phyloP scores from a whole-genome alignment of 139 green algal species.

The Picochlorum sp. region DNA sequence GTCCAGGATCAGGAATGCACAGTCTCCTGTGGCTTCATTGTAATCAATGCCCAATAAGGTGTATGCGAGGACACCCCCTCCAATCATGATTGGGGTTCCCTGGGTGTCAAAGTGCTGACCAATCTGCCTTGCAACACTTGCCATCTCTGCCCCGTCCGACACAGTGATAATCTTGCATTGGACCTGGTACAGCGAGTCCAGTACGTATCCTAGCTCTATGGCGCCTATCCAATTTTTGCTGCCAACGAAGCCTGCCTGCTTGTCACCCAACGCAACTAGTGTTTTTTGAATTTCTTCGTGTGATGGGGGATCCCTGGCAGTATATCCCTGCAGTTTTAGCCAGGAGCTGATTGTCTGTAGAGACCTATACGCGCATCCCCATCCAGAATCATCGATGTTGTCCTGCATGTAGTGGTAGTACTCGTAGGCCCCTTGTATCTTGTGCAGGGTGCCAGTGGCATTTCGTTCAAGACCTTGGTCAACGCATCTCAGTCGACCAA shows the following conservation, averaged over 20 bases:
- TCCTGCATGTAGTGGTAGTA: conserved; percentile 98
- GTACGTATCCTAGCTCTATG: conserved; percentile 84
- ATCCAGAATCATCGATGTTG: conserved; percentile 80
- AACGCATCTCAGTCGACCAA: conserved; percentile 53
- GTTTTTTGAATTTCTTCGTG: conserved; percentile 63
- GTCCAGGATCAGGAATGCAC: conserved; percentile 91
- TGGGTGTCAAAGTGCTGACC: conserved; percentile 78
- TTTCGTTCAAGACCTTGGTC: conserved; percentile 43
- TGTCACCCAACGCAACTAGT: conserved; percentile 81
- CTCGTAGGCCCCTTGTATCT: conserved; percentile 77
- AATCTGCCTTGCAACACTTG: conserved; percentile 63
- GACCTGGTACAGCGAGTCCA: conserved; percentile 74
- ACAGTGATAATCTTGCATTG: conserved; percentile 62
- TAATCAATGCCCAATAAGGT: conserved; percentile 88
- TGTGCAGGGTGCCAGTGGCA: conserved; percentile 37
- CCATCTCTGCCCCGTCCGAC: conserved; percentile 65
- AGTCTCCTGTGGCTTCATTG: conserved; percentile 73
- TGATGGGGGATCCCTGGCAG: conserved; percentile 11
- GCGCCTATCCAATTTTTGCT: conserved; percentile 88
- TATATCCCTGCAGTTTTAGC: conserved; percentile 80
- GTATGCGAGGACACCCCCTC: conserved; percentile 92
- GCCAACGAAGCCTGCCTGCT: conserved; percentile 68
- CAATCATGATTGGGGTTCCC: conserved; percentile 83
- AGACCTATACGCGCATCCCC: conserved; percentile 94
- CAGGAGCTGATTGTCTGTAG: conserved; percentile 91